Base-by-base conservation (phyloP, 129 eudicot species). In the Escallonia rubra region DNA sequence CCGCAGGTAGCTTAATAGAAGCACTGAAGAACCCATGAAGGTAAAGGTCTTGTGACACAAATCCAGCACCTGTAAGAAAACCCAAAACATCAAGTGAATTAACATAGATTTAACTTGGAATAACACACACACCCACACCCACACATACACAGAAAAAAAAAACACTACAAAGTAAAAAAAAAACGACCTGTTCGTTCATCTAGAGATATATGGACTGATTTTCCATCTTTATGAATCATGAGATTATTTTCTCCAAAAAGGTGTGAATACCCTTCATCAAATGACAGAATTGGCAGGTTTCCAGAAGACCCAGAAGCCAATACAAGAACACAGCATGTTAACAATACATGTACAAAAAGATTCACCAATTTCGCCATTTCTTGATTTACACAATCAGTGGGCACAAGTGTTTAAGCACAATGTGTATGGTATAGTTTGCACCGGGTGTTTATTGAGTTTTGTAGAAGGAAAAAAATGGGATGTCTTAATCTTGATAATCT, bases 241-340 rank as follows among this genome's bases (percentile, higher is more conserved):
- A 85, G 74, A 81, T 85, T 85, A 40, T 70, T 50, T 50, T 75
- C 84, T 2, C 90, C 90, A 78, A 85, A 85, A 47, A 85, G 86
- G 2, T 81, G 84, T 11, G 90, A 71, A 73, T 85, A 85, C 41
- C 90, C 90, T 78, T 85, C 90, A 55, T 85, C 90, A 75, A 81
- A 85, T 4, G 90, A 71, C 3, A 85, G 34, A 53, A 85, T 74
- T 69, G 86, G 84, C 2, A 78, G 72, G 55, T 81, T 81, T 76
- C 74, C 63, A 38, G 76, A 70, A 57, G 59, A 67, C 77, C 82
- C 88, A 64, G 41, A 64, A 53, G 64, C 76, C 41, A 74, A 69
- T 13, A 72, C 75, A 57, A 66, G 34, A 74, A 75, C 41, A 68
- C 53, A 72, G 49, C 69, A 72, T 57, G n/a, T 3, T 45, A 64